phyloP scores from a whole-genome alignment of 2,329 filamentous ascomycete species.

The Xylaria sp. region DNA sequence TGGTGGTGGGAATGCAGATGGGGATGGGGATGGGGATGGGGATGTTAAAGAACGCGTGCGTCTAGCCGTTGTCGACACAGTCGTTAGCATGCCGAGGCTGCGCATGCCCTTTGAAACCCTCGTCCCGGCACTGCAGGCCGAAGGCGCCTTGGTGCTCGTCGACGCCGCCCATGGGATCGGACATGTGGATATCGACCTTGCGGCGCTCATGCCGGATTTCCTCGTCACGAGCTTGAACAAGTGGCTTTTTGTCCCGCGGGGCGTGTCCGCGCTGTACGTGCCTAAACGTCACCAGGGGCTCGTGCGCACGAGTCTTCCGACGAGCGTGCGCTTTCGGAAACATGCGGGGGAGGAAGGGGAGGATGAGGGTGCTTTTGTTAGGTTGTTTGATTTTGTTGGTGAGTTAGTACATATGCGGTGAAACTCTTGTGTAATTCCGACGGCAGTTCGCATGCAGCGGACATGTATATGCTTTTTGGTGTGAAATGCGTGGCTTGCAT shows the following conservation, averaged over 20 bases:
- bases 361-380: conserved; percentile 39
- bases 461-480: no score
- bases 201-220: conserved; percentile 70
- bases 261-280: conserved; percentile 72
- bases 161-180: conserved; percentile 75
- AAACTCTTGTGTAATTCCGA: not conserved
- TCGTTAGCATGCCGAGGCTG: conserved; percentile 72
- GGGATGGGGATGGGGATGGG: not conserved
- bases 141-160: conserved; percentile 68
- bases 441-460: not conserved
- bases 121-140: conserved; percentile 63
- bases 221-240: conserved; percentile 75
- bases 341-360: conserved; percentile 16
- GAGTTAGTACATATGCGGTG: conserved; percentile 9
- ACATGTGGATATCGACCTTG: conserved; percentile 69
- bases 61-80: conserved; percentile 72
- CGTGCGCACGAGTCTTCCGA: conserved; percentile 71
- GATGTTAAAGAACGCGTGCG: conserved; percentile 57
- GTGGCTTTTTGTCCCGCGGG: conserved; percentile 74
- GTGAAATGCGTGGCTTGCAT: not conserved
- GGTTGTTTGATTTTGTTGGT: conserved; percentile 53
- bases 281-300: conserved; percentile 68
- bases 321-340: conserved; percentile 69
- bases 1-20: not conserved
- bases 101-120: conserved; percentile 70